These are phyloP conservation scores for Alternaria infectoria DNA, from an alignment of 2,329 filamentous ascomycete species.

Conservation along the genomic window DNA sequence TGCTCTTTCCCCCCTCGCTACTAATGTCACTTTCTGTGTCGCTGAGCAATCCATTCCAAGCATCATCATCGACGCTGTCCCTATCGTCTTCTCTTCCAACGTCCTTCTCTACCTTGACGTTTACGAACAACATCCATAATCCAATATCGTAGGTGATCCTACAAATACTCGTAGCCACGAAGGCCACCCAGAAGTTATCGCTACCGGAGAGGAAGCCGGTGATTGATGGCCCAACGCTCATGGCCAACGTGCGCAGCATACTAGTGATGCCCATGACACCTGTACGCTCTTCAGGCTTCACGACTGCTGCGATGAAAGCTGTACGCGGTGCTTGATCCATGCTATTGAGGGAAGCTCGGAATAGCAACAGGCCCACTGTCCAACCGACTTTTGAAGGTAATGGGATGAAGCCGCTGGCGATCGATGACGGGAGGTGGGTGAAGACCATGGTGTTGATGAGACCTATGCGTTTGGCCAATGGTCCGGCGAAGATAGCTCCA, in stretches of 20 bases:
- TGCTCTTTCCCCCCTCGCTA: slow-evolving; percentile 28
- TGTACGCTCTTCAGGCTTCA: slow-evolving; percentile 69
- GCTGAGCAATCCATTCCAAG: slow-evolving; percentile 40
- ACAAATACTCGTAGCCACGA: slow-evolving; percentile 45
- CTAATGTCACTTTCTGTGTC: slow-evolving; percentile 35
- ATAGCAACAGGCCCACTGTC: slow-evolving; percentile 62
- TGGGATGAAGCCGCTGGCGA: slow-evolving; percentile 63
- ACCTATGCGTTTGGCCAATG: slow-evolving; percentile 63
- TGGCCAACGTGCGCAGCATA: slow-evolving; percentile 65
- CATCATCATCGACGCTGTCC: slow-evolving; percentile 34
- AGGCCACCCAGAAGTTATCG: slow-evolving; percentile 47
- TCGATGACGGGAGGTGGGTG: slow-evolving; percentile 65
- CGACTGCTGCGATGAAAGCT: slow-evolving; percentile 71
- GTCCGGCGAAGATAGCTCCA: slow-evolving; percentile 64
- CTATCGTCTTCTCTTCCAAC: slow-evolving; percentile 18
- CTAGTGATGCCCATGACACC: slow-evolving; percentile 73
- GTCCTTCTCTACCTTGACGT: slow-evolving; percentile 38
- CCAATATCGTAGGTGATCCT: slow-evolving; percentile 48
- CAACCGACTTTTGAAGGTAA: slow-evolving; percentile 58
- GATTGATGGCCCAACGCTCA: slow-evolving; percentile 53
- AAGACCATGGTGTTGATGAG: slow-evolving; percentile 64
- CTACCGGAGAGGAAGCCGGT: slow-evolving; percentile 46
- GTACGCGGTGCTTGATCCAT: slow-evolving; percentile 73
- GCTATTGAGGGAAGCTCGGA: slow-evolving; percentile 68
- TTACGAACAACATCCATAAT: slow-evolving; percentile 47